Conservation (phyloP, 139 green algal genomes). For the Mesotaenium endlicherianum region DNA sequence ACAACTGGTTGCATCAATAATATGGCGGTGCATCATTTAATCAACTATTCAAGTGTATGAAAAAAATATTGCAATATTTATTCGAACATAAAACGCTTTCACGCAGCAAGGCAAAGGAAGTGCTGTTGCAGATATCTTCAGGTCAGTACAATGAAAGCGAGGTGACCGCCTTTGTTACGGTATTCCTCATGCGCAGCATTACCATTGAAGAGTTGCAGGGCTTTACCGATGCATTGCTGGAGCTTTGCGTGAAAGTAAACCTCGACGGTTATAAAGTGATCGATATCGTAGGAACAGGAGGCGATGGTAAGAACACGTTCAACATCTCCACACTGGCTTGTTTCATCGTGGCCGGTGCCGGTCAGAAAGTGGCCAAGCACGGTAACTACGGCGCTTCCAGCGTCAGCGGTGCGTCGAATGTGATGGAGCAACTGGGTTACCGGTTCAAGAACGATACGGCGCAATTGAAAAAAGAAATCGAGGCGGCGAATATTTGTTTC, state of each 20-base stretch:
- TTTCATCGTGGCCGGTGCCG: slow-evolving; percentile 88
- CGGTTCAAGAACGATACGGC: no score
- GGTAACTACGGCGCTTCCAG: no score
- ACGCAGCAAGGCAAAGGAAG: not conserved
- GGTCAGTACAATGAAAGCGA: not conserved
- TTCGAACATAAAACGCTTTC: no score
- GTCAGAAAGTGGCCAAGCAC: no score
- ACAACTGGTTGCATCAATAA: no score
- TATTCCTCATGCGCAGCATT: not conserved
- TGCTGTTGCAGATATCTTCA: not conserved
- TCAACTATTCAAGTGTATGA: no score
- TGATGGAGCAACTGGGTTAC: no score
- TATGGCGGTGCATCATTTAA: no score
- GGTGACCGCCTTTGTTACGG: not conserved
- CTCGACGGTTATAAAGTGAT: slow-evolving; percentile 60
- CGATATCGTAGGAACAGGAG: slow-evolving; percentile 96
- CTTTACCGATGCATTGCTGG: not conserved
- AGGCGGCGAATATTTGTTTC: no score
- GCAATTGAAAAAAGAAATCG: no score
- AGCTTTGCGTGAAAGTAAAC: not conserved
- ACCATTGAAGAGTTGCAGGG: not conserved
- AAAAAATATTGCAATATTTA: no score
- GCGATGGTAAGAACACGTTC: slow-evolving; percentile 90
- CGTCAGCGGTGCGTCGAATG: no score
- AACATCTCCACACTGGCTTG: slow-evolving; percentile 95